A percentile compares a stretch with the other conserved stretches of the same genome.
Evolutionary conservation across 148 eudicot species (phyloP).

Genomic region (Rhododendron molle): DNA sequence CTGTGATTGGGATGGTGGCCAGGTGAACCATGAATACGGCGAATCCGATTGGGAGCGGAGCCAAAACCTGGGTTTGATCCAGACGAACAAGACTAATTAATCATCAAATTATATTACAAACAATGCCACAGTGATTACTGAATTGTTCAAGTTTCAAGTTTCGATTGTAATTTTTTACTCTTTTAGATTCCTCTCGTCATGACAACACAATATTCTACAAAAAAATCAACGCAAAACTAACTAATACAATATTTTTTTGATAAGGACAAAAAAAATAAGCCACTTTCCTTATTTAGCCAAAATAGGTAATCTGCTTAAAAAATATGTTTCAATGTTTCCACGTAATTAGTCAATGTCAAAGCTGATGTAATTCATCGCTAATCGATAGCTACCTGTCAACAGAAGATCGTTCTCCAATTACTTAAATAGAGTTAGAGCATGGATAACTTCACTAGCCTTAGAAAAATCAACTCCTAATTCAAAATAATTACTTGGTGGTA

Average conservation of each 20-base stretch:
- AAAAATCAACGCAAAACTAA: no score
- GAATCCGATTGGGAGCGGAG: slow-evolving; percentile 78
- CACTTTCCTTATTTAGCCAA: no score
- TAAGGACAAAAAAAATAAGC: no score
- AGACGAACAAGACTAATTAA: not conserved
- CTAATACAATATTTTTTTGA: no score
- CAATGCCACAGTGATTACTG: not conserved
- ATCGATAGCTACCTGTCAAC: not conserved
- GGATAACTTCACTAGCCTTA: not conserved
- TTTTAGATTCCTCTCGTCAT: no score
- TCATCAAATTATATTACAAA: not conserved
- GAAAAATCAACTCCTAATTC: not conserved
- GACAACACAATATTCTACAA: no score
- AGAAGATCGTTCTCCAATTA: not conserved
- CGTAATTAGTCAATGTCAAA: no score
- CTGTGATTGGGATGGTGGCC: slow-evolving; percentile 68
- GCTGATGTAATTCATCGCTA: not conserved
- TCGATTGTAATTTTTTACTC: no score
- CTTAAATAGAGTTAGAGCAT: not conserved
- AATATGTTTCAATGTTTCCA: no score
- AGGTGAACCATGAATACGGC: slow-evolving; percentile 82
- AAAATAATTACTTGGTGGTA: not conserved
- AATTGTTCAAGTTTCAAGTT: no score
- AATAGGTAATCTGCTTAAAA: no score
- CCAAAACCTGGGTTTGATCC: slow-evolving; percentile 44